These are phyloP conservation scores for Colletotrichum navitas DNA, from an alignment of 2,329 filamentous ascomycete genomes.

Conservation along the genomic window DNA sequence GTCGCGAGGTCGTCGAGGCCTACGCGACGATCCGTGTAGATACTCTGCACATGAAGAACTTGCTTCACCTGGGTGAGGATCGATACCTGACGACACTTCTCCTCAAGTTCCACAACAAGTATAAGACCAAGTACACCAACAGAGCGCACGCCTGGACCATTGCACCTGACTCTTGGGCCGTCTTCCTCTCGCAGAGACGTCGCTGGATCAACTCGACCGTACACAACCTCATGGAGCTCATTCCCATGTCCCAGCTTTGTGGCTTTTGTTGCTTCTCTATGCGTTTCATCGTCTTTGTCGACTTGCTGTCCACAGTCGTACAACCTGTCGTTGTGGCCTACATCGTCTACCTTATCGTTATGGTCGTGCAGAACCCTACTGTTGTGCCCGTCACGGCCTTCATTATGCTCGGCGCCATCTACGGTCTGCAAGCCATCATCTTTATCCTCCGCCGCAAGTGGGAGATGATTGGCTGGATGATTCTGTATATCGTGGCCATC, in stretches of 20 bases:
- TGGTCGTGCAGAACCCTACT: slow-evolving; percentile 70
- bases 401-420: slow-evolving; percentile 92
- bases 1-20: slow-evolving; percentile 86
- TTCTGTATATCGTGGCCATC: slow-evolving; percentile 91
- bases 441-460: slow-evolving; percentile 97
- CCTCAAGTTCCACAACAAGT: slow-evolving; percentile 90
- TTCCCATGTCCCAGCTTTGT: slow-evolving; percentile 92
- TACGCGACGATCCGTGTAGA: slow-evolving; percentile 97
- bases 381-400: slow-evolving; percentile 88
- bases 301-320: slow-evolving; percentile 90
- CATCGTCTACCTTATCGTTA: slow-evolving; percentile 88
- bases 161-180: slow-evolving; percentile 91
- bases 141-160: slow-evolving; percentile 96
- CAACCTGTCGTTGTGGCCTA: slow-evolving; percentile 93
- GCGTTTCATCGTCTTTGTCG: slow-evolving; percentile 96
- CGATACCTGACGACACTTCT: slow-evolving; percentile 95
- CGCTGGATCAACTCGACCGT: slow-evolving; percentile 99
- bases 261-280: slow-evolving; percentile 99
- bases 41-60: slow-evolving; percentile 98
- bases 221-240: slow-evolving; percentile 96
- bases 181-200: slow-evolving; percentile 98
- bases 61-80: slow-evolving; percentile 97
- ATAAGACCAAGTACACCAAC: slow-evolving; percentile 98
- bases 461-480: slow-evolving; percentile 99
- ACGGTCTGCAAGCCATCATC: slow-evolving; percentile 95